These are phyloP conservation scores for Eleusine coracana DNA, from an alignment of 176 grass and related monocot genomes.

Conservation along the genomic window DNA sequence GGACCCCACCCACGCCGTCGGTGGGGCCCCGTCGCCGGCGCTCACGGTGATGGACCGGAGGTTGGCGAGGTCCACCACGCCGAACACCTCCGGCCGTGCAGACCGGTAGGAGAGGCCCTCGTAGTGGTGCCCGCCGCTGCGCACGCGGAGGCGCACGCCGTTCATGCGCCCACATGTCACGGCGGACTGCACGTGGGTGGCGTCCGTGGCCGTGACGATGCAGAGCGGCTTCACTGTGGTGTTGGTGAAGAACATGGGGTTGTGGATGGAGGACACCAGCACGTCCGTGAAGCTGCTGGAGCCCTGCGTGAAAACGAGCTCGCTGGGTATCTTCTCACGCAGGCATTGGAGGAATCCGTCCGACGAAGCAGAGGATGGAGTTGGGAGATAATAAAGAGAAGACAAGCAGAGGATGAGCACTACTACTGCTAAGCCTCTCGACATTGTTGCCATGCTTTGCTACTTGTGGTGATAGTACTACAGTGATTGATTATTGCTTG, in stretches of 20 bases:
- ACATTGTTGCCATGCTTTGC: slow-evolving; percentile 9
- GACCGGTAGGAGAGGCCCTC: slow-evolving; percentile 82
- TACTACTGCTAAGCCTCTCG: neutral
- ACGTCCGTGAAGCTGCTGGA: slow-evolving; percentile 45
- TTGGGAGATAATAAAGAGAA: neutral
- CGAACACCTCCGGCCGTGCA: slow-evolving; percentile 31
- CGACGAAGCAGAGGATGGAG: slow-evolving; percentile 12
- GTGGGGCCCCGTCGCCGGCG: neutral
- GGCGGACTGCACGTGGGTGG: slow-evolving; percentile 55
- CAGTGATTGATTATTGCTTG: neutral
- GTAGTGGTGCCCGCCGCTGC: slow-evolving; percentile 77
- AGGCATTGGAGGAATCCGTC: slow-evolving; percentile 64
- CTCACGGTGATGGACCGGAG: slow-evolving; percentile 38
- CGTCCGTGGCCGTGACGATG: slow-evolving; percentile 51
- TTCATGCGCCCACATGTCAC: slow-evolving; percentile 49
- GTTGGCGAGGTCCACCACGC: slow-evolving; percentile 50
- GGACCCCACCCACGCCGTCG: slow-evolving; percentile 62
- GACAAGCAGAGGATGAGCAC: slow-evolving; percentile 1
- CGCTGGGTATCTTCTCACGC: neutral
- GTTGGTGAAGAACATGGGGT: slow-evolving; percentile 42
- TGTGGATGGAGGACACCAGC: slow-evolving; percentile 59
- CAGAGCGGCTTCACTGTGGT: slow-evolving; percentile 52
- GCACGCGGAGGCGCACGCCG: slow-evolving; percentile 38
- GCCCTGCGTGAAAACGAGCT: slow-evolving; percentile 42
- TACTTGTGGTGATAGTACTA: neutral